Evolutionary conservation across 2,329 filamentous ascomycete genomes (phyloP), one percentile per base, ranked within the genome.

Genomic region (Fusarium beomiforme): DNA sequence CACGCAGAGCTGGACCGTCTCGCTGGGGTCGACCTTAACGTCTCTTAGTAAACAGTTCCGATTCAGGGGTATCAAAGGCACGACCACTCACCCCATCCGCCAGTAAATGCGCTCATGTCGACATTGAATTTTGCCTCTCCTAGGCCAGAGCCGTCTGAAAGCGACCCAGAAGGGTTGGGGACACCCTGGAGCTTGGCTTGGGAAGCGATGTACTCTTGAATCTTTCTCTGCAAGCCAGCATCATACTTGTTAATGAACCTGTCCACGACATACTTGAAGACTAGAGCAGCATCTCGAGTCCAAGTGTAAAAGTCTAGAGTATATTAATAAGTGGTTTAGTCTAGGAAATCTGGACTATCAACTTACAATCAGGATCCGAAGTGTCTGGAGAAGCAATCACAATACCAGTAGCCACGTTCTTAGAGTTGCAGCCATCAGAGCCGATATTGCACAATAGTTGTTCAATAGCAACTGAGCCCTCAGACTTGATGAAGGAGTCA

Each of bases 1-100:
- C 93, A 54, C 93, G 87, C 41, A 96, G 86, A 24, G 93, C 89
- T 26, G 93, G 93, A 0, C 93, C 93, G 79, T 96, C 93, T 43
- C 91, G 86, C 80, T 96, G 93, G 16, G 93, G 93, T 23, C 93
- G 89, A 31, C 92, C 83, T 83, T 56, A 1, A 6, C 13, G 23
- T 12, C 16, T 34, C 41, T 74, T 31, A 78, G 59, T 51, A n/a
- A 46, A n/a, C 16, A 46, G 17, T 42, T 43, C 9, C 17, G 13
- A 11, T n/a, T 24, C 6, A 24, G 26, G 29, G 21, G 19, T n/a
- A 26, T 23, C 21, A 24, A 24, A 55, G 16, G 14, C 13, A 46
- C 33, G 23, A 29, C 39, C 6, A 58, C 78, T 60, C 66, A 78
- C 84, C 93, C 93, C 93, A 95, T 9, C 82, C 78, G 31, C 88